These are phyloP conservation scores for Acanthochlamys bracteata DNA, from an alignment of 106 monocot genomes.

Conservation along the genomic window DNA sequence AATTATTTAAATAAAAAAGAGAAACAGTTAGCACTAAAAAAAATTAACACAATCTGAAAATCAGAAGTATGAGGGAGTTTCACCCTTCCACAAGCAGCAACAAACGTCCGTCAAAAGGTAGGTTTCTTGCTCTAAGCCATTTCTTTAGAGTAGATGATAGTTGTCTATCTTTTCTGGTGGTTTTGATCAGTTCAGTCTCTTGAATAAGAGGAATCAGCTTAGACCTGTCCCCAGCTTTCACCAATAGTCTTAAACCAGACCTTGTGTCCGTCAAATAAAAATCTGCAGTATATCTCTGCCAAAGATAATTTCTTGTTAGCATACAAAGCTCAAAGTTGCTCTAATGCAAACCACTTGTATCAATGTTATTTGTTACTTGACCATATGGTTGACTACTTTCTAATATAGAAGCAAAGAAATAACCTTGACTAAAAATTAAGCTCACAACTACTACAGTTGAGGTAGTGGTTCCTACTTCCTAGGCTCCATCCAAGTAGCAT, in stretches of 20 bases:
- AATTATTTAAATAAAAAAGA: not conserved
- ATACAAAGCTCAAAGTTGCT: not conserved
- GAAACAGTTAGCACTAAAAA: too few relatives aligned
- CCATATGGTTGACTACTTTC: too few relatives aligned
- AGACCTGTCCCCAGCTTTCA: conserved; percentile 65
- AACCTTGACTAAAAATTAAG: too few relatives aligned
- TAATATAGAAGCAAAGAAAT: too few relatives aligned
- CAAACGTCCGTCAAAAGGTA: conserved; percentile 32
- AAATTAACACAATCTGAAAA: too few relatives aligned
- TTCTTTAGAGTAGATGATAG: conserved; percentile 62
- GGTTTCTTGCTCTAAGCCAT: conserved; percentile 60
- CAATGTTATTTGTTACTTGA: too few relatives aligned
- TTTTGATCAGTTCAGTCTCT: conserved; percentile 50
- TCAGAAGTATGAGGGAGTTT: too few relatives aligned
- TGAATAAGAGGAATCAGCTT: conserved; percentile 52
- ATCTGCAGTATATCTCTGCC: conserved; percentile 68
- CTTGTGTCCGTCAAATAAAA: conserved; percentile 75
- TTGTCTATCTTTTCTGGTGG: conserved; percentile 30
- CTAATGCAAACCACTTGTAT: not conserved
- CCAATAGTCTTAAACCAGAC: conserved; percentile 50
- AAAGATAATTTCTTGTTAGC: not conserved
- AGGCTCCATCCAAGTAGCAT: too few relatives aligned
- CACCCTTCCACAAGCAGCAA: conserved; percentile 76
- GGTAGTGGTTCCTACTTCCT: too few relatives aligned
- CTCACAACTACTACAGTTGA: too few relatives aligned